phyloP scores from a whole-genome alignment of 768 basidiomycete genomes.

The Russula dissimulans region DNA sequence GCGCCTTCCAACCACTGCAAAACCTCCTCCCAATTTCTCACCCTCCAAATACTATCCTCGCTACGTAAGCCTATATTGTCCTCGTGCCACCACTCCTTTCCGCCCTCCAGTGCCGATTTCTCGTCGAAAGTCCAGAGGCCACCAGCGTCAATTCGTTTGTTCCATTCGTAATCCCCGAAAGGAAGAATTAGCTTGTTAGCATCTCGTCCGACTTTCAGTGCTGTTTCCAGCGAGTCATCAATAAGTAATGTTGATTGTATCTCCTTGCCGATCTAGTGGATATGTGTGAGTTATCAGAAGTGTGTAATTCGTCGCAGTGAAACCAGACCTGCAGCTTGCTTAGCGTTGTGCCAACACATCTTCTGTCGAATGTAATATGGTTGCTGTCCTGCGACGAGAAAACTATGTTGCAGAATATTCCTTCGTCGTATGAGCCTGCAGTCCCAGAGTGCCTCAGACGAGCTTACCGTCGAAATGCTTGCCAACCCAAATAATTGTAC shows the following conservation, averaged over 20 bases:
- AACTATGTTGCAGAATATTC: conserved; percentile 4
- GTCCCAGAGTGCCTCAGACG: not conserved
- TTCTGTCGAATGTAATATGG: not conserved
- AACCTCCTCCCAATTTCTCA: conserved; percentile 5
- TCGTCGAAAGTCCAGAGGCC: conserved; percentile 11
- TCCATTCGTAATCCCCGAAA: conserved; percentile 17
- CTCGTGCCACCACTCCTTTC: conserved; percentile 16
- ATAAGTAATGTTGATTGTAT: conserved; percentile 6
- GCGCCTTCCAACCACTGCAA: not conserved
- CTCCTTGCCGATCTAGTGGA: conserved; percentile 1
- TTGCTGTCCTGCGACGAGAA: conserved; percentile 10
- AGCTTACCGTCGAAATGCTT: conserved; percentile 11
- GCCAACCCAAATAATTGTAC: conserved; percentile 12
- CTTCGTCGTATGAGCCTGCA: not conserved
- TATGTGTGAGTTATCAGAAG: not conserved
- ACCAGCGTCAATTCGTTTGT: conserved; percentile 10
- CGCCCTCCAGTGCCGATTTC: conserved; percentile 10
- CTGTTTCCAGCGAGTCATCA: conserved; percentile 16
- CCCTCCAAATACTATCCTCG: conserved; percentile 14
- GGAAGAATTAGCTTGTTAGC: conserved; percentile 5
- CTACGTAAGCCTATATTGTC: conserved; percentile 5
- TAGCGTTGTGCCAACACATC: conserved; percentile 8
- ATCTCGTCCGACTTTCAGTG: conserved; percentile 9
- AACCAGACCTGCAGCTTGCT: conserved; percentile 10
- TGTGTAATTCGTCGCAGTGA: not conserved